Evolutionary conservation across 108 stramenopile species (phyloP), one percentile per base, ranked within the genome.

Genomic region (Pseudonitzschia multiseries): DNA sequence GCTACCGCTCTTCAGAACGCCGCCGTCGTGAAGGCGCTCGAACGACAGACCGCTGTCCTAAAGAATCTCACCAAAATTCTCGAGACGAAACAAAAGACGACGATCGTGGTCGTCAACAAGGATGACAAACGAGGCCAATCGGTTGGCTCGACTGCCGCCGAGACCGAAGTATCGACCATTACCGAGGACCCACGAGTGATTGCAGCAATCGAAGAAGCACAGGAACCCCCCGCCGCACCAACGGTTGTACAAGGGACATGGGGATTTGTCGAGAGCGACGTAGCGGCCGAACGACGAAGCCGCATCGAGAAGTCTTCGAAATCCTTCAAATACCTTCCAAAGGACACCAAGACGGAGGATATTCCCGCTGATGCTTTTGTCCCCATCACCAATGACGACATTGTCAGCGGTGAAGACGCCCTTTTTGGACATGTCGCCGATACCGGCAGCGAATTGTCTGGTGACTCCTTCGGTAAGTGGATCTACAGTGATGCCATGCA

Each of bases 391-490:
- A 36, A 36, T 36, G 36, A 36, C 2, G 1, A 4, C 3, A 51
- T 51, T 9, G 6, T 51, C 20, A 51, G 9, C 2, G 17, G 20
- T 2, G 50, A 51, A 51, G 50, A 51, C 10, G 50, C 50, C 9
- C 50, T 51, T 9, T 51, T 51, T 10, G 50, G 50, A 51, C 3
- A 51, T 3, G 10, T 51, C 9, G 6, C 36, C 6, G 36, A 2
- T 2, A n/a, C 50, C 50, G 20, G 50, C 50, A 51, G 50, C 9
- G 50, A 51, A 3, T n/a, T 51, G 17, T 1, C n/a, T 8, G 50
- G 50, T n/a, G 50, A 51, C n/a, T 51, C 50, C 50, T 51, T 51
- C 50, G 50, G 50, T 51, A n/a, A 51, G 50, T n/a, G 44, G 8
- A 13, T 12, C 12, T 51, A 9, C 17, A 17, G 50, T 51, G 17